Evolutionary conservation across 2,329 filamentous ascomycete species (phyloP), one percentile per base, ranked within the genome.

Genomic region (Lachnellula hyalina): DNA sequence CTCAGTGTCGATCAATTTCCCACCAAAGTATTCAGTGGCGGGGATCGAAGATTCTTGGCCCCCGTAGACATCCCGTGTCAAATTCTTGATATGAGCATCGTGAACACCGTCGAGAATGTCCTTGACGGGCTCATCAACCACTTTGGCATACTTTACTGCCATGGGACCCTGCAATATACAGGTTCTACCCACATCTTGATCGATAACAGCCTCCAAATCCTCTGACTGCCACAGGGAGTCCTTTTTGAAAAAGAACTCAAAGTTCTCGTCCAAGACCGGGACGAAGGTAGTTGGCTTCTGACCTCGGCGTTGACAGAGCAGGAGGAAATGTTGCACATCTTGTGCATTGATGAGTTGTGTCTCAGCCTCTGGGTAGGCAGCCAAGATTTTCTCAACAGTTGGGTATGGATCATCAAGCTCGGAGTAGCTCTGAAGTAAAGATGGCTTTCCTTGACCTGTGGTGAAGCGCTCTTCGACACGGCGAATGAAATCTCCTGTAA

Each of bases 211-310:
- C 67, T 95, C 93, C 11, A 99, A 80, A 68, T 99, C 94, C 74
- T 99, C 94, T 1, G 94, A 97, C 75, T 99, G 94, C 94, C 94
- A 99, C 7, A 99, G 82, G 1, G 94, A 99, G 72, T 99, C 94
- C 78, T 99, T 99, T 85, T 99, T 99, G 86, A 99, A 99, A 78
- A 90, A 99, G 75, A 95, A 96, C 71, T 99, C 94, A 63, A 99
- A 99, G 70, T 93, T 96, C 60, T 96, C 91, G 66, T 99, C 94
- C 21, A 99, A 80, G n/a, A 88, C 80, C 5, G 94, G 94, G 32
- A 99, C 92, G 70, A 99, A 99, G 0, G 93, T 94, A 28, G 95
- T 89, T 2, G 94, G 94, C 81, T 99, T 99, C 78, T 99, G 94
- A 41, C 87, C 87, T 47, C 88, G 89, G 38, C 91, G 86, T 75